These are phyloP conservation scores for Striga asiatica DNA, from an alignment of 257 asterid species.

Conservation along the genomic window DNA sequence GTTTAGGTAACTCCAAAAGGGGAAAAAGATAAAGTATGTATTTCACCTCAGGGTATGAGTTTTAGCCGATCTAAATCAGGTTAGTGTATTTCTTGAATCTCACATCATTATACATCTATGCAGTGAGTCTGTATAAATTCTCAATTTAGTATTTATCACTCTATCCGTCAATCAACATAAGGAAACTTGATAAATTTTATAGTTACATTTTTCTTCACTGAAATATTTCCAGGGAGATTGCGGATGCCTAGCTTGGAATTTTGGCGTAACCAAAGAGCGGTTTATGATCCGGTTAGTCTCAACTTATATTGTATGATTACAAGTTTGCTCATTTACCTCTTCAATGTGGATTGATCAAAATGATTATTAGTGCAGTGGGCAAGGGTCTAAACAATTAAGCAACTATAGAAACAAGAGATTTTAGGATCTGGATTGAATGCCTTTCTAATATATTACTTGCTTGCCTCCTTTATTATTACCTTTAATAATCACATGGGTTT, in stretches of 20 bases:
- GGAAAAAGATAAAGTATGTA: conserved; percentile 15
- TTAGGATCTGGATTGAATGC: too few relatives aligned
- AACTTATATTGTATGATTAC: neutral
- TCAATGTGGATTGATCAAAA: neutral
- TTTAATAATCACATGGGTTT: too few relatives aligned
- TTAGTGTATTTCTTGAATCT: conserved; percentile 16
- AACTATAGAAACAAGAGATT: too few relatives aligned
- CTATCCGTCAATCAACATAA: conserved; percentile 3
- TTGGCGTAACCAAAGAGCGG: conserved; percentile 67
- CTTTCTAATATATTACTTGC: too few relatives aligned
- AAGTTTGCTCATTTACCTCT: neutral
- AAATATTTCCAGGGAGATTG: conserved; percentile 50
- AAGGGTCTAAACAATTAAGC: neutral
- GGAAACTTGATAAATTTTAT: neutral
- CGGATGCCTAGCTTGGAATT: conserved; percentile 53
- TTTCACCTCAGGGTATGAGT: conserved; percentile 32
- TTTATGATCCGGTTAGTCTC: conserved; percentile 45
- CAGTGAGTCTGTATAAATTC: neutral
- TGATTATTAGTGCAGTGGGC: neutral
- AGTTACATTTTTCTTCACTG: neutral
- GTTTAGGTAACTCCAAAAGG: conserved; percentile 26
- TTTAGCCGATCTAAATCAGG: conserved; percentile 66
- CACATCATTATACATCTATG: neutral
- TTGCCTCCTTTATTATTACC: too few relatives aligned
- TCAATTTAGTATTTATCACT: neutral